Evolutionary conservation across 192 early-diverging fungal genomes (phyloP), one percentile per base, ranked within the genome.

Genomic region (Podila clonocystis): DNA sequence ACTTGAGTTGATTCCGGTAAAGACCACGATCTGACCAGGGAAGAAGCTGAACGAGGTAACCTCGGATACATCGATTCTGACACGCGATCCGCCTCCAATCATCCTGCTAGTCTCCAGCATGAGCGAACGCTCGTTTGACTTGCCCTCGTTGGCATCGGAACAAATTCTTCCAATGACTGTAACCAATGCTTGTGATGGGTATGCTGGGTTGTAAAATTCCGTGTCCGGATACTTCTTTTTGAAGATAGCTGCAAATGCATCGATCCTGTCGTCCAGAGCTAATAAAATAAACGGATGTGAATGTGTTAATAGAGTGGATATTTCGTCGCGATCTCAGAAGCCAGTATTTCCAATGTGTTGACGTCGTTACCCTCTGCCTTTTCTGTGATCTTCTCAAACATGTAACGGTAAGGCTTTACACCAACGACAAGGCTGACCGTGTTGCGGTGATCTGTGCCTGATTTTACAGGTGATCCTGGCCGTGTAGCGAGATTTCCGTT

Each of bases 1-100:
- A 52, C 85, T 87, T 36, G 85, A 82, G 62, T 91, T 91, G 52
- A 85, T 85, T 4, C 93, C 96, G 55, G 90, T 84, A 6, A 95
- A 68, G 3, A 89, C 95, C 28, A 96, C 85, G 57, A 97, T 84
- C 67, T 97, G 97, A 29, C 98, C 98, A 3, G 96, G 97, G 70
- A 98, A 98, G 29, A 99, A 85, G 41, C 89, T 75, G 73, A 89
- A 93, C n/a, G 85, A 82, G 12, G 89, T 58, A 24, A 92, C 50
- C 30, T 86, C 68, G 12, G 75, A 82, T 9, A 96, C 72, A 62
- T 92, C 87, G 58, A 99, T 74, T 29, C 84, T 84, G 0, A 94
- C 86, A 30, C 95, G 89, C 5, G 78, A 69, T 0, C 95, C 96
- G 55, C 85, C 85, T 5, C 96, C 95, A 50, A 96, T 82, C 7